A percentile compares a stretch with the other conserved stretches of the same genome.
These are phyloP conservation scores for Jasminum sambac DNA, from an alignment of 257 asterid genomes.

Conservation along the genomic window DNA sequence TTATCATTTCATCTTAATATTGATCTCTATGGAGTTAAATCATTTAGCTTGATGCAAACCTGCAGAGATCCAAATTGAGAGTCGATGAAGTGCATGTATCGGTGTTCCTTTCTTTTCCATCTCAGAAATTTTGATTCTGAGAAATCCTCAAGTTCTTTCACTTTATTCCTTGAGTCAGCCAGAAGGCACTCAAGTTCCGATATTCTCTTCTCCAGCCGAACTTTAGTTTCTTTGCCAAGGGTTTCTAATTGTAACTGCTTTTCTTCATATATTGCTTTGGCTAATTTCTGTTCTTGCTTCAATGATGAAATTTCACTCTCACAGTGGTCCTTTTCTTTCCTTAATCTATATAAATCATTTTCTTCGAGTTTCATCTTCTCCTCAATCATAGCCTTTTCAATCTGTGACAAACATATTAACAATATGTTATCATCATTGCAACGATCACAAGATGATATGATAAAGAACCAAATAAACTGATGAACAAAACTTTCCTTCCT, in stretches of 20 bases:
- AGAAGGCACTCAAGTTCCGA: constrained; percentile 62
- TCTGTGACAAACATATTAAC: constrained; percentile 42
- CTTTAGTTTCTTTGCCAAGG: constrained; percentile 53
- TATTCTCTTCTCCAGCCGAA: constrained; percentile 58
- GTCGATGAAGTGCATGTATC: constrained; percentile 66
- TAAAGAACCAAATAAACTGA: constrained; percentile 4
- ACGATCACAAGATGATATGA: constrained; percentile 14
- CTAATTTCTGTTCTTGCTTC: constrained; percentile 51
- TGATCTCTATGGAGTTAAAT: constrained; percentile 17
- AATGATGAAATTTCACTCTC: constrained; percentile 59
- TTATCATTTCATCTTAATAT: constrained; percentile 12
- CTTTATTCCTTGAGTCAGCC: constrained; percentile 64
- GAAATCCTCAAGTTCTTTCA: constrained; percentile 75
- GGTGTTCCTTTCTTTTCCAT: constrained; percentile 81
- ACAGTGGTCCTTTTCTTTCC: constrained; percentile 53
- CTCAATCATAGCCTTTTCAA: constrained; percentile 68
- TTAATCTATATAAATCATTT: constrained; percentile 52
- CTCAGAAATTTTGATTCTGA: constrained; percentile 68
- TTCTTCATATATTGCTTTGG: constrained; percentile 56
- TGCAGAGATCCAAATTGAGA: constrained; percentile 69
- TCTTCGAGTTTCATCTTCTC: constrained; percentile 63
- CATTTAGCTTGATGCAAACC: constrained; percentile 46
- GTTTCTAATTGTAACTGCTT: constrained; percentile 49
- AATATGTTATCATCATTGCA: background rate
- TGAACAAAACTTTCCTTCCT: background rate